Evolutionary conservation across 441 rosid species (phyloP), one percentile per base, ranked within the genome.

Genomic region (Macaranga tanarius): DNA sequence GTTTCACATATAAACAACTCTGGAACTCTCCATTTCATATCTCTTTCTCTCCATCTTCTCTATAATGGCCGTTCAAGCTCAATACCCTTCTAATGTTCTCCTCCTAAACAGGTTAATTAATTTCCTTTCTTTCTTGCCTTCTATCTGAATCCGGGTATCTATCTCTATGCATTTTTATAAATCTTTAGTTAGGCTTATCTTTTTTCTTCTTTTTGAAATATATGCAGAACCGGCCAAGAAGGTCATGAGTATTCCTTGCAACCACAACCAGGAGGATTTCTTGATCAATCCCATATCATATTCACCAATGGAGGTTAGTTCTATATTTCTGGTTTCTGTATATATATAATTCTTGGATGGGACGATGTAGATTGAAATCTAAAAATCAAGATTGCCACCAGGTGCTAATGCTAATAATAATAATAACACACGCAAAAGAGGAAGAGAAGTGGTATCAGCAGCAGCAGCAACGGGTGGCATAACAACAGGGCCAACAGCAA

Each of bases 31-130:
- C 38, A 31, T 31, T 31, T 31, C 38, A 31, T n/a, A n/a, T 31
- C 38, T 31, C 38, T 31, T 31, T 31, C 5, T 31, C 5, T 31
- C 38, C 38, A 31, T 31, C 38, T 6, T 25, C 17, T 47, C 78
- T 50, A 25, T 63, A 67, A 92, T 92, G 96, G 97, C 92, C 48
- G 89, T 92, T 75, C 90, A 89, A 83, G 94, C 97, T 86, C 94
- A 88, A 77, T 88, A 88, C 79, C 94, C 96, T 51, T 86, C 94
- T 5, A 92, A 90, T 75, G 72, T 84, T 62, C 86, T 94, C 71
- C 87, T 92, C 77, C 86, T 94, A 69, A 89, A 92, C 87, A 90
- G 92, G 97, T 92, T 73, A 47, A 62, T 42, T 57, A 44, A 7
- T 34, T 67, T 8, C 10, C 12, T 11, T 40, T 9, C 17, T 65